Evolutionary conservation across 2,329 filamentous ascomycete genomes (phyloP).

Genomic region (Fusarium praegraminearum): DNA sequence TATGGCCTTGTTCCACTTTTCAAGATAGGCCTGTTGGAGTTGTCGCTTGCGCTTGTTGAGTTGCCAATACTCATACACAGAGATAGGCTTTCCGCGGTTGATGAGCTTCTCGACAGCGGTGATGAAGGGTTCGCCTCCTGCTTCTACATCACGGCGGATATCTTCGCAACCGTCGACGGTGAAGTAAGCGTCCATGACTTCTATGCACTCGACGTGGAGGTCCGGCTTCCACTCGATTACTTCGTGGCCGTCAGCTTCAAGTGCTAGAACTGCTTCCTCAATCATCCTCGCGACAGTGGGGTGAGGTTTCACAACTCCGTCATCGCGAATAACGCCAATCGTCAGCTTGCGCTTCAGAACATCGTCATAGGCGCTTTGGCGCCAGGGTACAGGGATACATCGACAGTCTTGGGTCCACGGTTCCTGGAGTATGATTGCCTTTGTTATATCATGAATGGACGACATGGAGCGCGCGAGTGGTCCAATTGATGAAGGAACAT

Average conservation of each 20-base stretch:
- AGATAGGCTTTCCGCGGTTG: constrained; percentile 64
- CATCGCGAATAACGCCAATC: constrained; percentile 63
- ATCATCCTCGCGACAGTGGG: constrained; percentile 64
- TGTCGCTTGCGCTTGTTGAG: constrained; percentile 69
- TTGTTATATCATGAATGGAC: constrained; percentile 63
- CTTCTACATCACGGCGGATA: constrained; percentile 64
- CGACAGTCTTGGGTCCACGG: constrained; percentile 68
- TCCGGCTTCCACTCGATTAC: constrained; percentile 64
- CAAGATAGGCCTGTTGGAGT: constrained; percentile 59
- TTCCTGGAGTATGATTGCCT: constrained; percentile 58
- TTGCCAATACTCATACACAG: constrained; percentile 75
- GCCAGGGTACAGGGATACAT: constrained; percentile 67
- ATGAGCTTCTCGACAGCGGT: constrained; percentile 69
- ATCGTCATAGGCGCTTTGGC: constrained; percentile 57
- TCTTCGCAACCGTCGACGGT: constrained; percentile 73
- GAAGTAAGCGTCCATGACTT: constrained; percentile 72
- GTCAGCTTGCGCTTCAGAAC: constrained; percentile 58
- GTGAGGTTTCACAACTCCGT: constrained; percentile 66
- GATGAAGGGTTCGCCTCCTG: constrained; percentile 69
- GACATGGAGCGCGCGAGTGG: constrained; percentile 63
- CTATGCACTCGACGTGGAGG: constrained; percentile 66
- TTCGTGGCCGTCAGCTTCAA: constrained; percentile 64
- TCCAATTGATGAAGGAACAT: constrained; percentile 72
- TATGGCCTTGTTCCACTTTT: constrained; percentile 66
- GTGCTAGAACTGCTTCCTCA: constrained; percentile 50